phyloP scores from a whole-genome alignment of 106 monocot genomes.

The Iris macrosiphon region DNA sequence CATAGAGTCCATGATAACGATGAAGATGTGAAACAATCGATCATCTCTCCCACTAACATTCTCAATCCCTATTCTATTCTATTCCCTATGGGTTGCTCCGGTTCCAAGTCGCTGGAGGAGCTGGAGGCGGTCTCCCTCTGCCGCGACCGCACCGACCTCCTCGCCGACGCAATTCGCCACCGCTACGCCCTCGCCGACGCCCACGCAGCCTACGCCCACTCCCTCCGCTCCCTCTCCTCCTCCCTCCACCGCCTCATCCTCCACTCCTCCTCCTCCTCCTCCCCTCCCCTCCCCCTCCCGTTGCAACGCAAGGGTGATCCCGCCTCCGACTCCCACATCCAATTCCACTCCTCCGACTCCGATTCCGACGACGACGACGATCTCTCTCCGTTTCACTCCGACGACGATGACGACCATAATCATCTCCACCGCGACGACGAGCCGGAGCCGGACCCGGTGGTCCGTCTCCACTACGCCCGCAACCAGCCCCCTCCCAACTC shows the following conservation, averaged over 20 bases:
- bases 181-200: slow-evolving; percentile 80
- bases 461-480: slow-evolving; percentile 38
- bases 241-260: slow-evolving; percentile 49
- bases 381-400: slow-evolving; percentile 49
- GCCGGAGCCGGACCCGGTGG: background rate
- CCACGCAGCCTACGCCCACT: slow-evolving; percentile 54
- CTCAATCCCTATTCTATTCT: background rate
- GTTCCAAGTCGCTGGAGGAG: slow-evolving; percentile 83
- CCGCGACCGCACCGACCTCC: slow-evolving; percentile 28
- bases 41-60: background rate
- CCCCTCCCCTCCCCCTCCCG: slow-evolving; percentile 61
- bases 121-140: slow-evolving; percentile 58
- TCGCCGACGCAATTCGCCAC: slow-evolving; percentile 59
- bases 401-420: slow-evolving; percentile 24
- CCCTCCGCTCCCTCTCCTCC: slow-evolving; percentile 48
- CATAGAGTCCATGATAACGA: background rate
- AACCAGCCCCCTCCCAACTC: slow-evolving; percentile 40
- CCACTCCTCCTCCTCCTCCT: background rate
- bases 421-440: background rate
- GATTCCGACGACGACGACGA: slow-evolving; percentile 63
- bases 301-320: slow-evolving; percentile 55
- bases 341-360: slow-evolving; percentile 31
- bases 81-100: slow-evolving; percentile 64
- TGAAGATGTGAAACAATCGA: background rate
- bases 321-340: slow-evolving; percentile 8